phyloP scores from a whole-genome alignment of 345 rosid species.

The Hirschfeldia incana region DNA sequence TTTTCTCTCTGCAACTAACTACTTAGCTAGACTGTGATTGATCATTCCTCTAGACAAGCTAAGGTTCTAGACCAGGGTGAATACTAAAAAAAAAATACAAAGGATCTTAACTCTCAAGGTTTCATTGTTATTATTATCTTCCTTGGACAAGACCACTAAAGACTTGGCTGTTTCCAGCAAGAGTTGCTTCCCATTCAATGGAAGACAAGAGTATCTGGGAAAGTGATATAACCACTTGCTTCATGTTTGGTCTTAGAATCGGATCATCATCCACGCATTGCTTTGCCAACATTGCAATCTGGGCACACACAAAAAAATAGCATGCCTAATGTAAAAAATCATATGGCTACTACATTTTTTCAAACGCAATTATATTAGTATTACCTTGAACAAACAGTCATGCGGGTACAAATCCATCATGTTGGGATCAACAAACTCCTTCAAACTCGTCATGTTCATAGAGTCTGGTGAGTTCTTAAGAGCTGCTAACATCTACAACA shows the following conservation, averaged over 20 bases:
- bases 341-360: conserved; percentile 1
- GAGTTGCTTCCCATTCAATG: conserved; percentile 98
- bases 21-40: conserved; percentile 13
- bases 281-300: conserved; percentile 90
- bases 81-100: not conserved
- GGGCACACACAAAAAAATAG: not conserved
- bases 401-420: conserved; percentile 89
- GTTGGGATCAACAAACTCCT: conserved; percentile 69
- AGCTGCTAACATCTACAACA: conserved; percentile 73
- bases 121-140: conserved; percentile 45
- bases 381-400: conserved; percentile 90
- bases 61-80: conserved; percentile 16
- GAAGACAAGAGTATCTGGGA: conserved; percentile 91
- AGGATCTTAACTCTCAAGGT: not conserved
- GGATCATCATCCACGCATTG: conserved; percentile 95
- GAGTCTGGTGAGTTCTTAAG: conserved; percentile 75
- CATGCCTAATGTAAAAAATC: not conserved
- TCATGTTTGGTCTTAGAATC: conserved; percentile 91
- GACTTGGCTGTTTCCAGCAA: conserved; percentile 95
- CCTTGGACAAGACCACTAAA: conserved; percentile 98
- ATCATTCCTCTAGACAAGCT: conserved; percentile 20
- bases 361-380: not conserved
- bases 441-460: conserved; percentile 66
- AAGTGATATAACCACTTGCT: conserved; percentile 81
- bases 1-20: conserved; percentile 11